phyloP scores from a whole-genome alignment of 805 yeast genomes.

The Saturnispora serradocipensis region DNA sequence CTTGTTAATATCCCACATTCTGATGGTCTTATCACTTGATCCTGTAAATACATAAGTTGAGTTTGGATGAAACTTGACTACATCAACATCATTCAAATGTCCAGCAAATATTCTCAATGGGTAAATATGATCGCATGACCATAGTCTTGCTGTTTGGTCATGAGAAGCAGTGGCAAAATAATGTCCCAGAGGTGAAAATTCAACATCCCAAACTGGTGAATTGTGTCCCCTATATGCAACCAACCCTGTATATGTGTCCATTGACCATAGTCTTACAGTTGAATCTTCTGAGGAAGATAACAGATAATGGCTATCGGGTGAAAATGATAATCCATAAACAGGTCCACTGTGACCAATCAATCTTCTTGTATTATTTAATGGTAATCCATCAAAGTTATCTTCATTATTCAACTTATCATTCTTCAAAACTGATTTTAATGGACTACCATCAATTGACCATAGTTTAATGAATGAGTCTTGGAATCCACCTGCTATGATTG shows the following conservation, averaged over 20 bases:
- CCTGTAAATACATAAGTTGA: slow-evolving; percentile 93
- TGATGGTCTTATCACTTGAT: slow-evolving; percentile 85
- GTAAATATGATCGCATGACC: slow-evolving; percentile 98
- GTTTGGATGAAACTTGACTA: slow-evolving; percentile 92
- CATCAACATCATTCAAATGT: slow-evolving; percentile 91
- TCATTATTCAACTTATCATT: slow-evolving; percentile 39
- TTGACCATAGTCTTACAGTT: slow-evolving; percentile 87
- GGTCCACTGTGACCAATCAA: slow-evolving; percentile 92
- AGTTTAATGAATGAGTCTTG: slow-evolving; percentile 84
- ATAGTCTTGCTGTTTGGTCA: slow-evolving; percentile 93
- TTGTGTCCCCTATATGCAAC: slow-evolving; percentile 95
- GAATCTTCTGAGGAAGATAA: slow-evolving; percentile 85
- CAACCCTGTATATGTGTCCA: slow-evolving; percentile 80
- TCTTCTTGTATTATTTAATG: slow-evolving; percentile 32
- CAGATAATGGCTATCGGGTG: slow-evolving; percentile 80
- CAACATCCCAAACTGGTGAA: slow-evolving; percentile 96
- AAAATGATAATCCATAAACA: slow-evolving; percentile 80
- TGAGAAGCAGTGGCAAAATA: slow-evolving; percentile 97
- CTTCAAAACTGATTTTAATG: slow-evolving; percentile 53
- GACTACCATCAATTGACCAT: slow-evolving; percentile 91
- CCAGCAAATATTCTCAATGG: slow-evolving; percentile 96
- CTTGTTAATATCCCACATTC: slow-evolving; percentile 94
- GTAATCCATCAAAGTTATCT: slow-evolving; percentile 23
- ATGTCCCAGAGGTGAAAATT: slow-evolving; percentile 91
- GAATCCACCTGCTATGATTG: slow-evolving; percentile 87